phyloP scores from a whole-genome alignment of 352 stramenopile species.

The Globisporangium iwayamae region DNA sequence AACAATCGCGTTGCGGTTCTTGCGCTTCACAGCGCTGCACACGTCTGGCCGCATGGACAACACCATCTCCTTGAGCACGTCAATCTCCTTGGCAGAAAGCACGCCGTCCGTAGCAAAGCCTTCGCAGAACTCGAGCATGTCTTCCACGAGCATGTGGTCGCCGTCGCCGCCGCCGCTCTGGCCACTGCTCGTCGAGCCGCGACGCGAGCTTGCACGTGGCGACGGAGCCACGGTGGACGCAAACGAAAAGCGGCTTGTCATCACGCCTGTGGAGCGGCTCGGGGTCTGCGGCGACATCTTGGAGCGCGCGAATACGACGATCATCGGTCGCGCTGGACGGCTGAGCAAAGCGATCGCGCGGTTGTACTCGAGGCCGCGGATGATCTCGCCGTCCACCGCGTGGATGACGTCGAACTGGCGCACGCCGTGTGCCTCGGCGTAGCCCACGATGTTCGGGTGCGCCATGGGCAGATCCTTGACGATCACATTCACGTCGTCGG shows the following conservation, averaged over 20 bases:
- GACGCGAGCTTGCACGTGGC: slow-evolving; percentile 37
- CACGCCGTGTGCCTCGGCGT: slow-evolving; percentile 77
- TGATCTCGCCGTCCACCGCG: slow-evolving; percentile 73
- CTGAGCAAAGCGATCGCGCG: slow-evolving; percentile 77
- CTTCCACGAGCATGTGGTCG: slow-evolving; percentile 66
- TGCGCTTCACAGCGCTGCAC: slow-evolving; percentile 68
- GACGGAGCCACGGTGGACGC: slow-evolving; percentile 65
- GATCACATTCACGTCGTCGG: slow-evolving; percentile 81
- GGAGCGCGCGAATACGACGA: slow-evolving; percentile 76
- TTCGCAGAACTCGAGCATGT: slow-evolving; percentile 87
- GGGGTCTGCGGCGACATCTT: slow-evolving; percentile 60
- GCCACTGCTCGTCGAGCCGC: slow-evolving; percentile 39
- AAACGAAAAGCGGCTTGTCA: slow-evolving; percentile 71
- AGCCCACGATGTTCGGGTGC: slow-evolving; percentile 80
- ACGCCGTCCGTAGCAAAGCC: slow-evolving; percentile 45
- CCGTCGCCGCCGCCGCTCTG: slow-evolving; percentile 49
- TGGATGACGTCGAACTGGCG: slow-evolving; percentile 79
- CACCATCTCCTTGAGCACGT: slow-evolving; percentile 79
- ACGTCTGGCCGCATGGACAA: slow-evolving; percentile 69
- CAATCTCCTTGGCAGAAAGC: slow-evolving; percentile 58
- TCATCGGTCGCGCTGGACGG: slow-evolving; percentile 57
- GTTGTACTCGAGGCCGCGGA: slow-evolving; percentile 79
- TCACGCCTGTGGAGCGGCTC: slow-evolving; percentile 42
- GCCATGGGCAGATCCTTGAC: slow-evolving; percentile 82
- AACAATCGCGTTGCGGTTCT: slow-evolving; percentile 82